phyloP scores from a whole-genome alignment of 805 yeast genomes.

The Saccharomycopsis capsularis region DNA sequence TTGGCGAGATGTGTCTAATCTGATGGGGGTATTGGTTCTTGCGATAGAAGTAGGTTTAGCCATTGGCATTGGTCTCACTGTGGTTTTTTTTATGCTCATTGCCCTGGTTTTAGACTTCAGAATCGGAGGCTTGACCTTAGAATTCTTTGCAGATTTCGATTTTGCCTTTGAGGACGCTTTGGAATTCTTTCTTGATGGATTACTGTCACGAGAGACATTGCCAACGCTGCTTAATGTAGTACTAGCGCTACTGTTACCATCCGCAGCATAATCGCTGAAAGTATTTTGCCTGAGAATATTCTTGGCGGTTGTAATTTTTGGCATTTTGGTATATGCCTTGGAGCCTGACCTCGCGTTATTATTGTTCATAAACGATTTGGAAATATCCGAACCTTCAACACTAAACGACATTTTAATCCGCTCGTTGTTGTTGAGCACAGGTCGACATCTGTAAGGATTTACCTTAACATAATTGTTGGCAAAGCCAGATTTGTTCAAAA shows the following conservation, averaged over 20 bases:
- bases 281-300: conserved; percentile 1
- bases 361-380: conserved; percentile 24
- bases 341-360: conserved; percentile 24
- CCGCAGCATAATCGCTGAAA: background rate
- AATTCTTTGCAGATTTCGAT: background rate
- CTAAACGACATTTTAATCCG: conserved; percentile 37
- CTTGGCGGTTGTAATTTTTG: conserved; percentile 4
- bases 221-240: background rate
- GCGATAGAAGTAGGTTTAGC: background rate
- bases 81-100: background rate
- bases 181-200: too few relatives aligned
- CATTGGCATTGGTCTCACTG: background rate
- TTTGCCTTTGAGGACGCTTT: background rate
- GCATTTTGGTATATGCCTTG: background rate
- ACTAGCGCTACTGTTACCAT: background rate
- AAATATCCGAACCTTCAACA: conserved; percentile 5
- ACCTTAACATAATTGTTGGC: conserved; percentile 65
- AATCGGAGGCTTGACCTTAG: background rate
- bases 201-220: too few relatives aligned
- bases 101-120: background rate
- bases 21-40: background rate
- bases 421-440: conserved; percentile 38
- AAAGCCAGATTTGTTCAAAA: conserved; percentile 71
- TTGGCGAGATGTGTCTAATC: background rate
- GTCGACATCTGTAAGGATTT: conserved; percentile 47